phyloP scores from a whole-genome alignment of 495 filamentous ascomycete species.

The Patellaria atrata region DNA sequence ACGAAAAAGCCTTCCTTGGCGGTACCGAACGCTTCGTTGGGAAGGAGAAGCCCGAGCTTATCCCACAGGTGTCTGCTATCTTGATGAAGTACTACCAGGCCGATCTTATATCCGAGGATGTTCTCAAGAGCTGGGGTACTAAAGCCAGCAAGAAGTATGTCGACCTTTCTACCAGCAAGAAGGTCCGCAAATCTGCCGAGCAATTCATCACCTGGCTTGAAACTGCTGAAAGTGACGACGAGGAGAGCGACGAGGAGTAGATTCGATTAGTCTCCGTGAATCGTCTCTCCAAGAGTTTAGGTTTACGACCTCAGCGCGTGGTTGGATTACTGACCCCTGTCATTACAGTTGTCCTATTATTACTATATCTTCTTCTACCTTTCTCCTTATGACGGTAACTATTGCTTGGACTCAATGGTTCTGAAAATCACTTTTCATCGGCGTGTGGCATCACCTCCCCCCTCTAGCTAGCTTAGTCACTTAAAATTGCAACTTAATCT shows the following conservation, averaged over 20 bases:
- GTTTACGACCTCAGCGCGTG: not conserved
- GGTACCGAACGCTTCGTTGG: constrained; percentile 87
- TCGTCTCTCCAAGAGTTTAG: not conserved
- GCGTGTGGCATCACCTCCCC: too few species aligned
- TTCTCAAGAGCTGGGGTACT: constrained; percentile 76
- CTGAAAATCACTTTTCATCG: constrained; percentile 5
- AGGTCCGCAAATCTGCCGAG: constrained; percentile 88
- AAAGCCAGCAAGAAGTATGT: constrained; percentile 98
- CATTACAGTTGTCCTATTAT: not conserved
- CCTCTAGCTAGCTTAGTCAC: too few species aligned
- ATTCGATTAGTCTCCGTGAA: not conserved
- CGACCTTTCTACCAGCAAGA: constrained; percentile 76
- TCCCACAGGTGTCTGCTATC: constrained; percentile 67
- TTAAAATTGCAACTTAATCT: too few species aligned
- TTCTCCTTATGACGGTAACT: not conserved
- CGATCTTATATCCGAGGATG: constrained; percentile 74
- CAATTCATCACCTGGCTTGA: constrained; percentile 89
- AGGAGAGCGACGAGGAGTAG: constrained; percentile 29
- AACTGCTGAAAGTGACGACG: constrained; percentile 76
- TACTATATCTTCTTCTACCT: constrained; percentile 1
- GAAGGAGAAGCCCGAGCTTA: constrained; percentile 64
- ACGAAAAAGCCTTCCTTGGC: constrained; percentile 95
- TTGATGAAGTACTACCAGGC: constrained; percentile 76
- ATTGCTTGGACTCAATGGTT: not conserved
- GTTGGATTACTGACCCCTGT: not conserved